Base-by-base conservation (phyloP, 2,329 filamentous ascomycete species). In the Fusarium falciforme region DNA sequence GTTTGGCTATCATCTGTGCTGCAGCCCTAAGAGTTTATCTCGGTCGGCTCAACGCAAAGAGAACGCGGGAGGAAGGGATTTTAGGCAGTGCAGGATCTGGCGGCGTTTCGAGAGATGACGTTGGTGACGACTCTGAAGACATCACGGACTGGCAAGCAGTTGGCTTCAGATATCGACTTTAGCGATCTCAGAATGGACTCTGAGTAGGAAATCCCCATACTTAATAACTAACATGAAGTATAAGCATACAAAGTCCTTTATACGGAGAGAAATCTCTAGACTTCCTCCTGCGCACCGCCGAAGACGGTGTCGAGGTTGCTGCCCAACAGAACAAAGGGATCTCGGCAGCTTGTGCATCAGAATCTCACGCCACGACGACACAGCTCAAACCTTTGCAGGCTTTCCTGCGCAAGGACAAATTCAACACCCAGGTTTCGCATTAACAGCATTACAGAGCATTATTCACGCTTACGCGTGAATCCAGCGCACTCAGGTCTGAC, bases 141-240 rank as follows among this genome's bases (percentile, higher is more conserved):
- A 79, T 88, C 3, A 91, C 90, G 2, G 90, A 92, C 75, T 90
- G 88, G 87, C 85, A 90, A 40, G 89, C 85, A 1, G 78, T 85
- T 20, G 90, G 89, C 0, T 92, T 91, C 70, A 85, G 89, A 47
- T 92, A 92, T 79, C 85, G 89, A 31, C 76, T 88, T 29, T 88
- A 76, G 65, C 4, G 20, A 20, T 6, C 42, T 25, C n/a, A 25
- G 20, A 22, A 25, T 44, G 42, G 12, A 20, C 20, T 16, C 20
- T 22, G 4, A 16, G 20, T 14, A 9, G 6, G 4, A 22, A 25
- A 47, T 4, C 12, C 11, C 20, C 5, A 14, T 12, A 4, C 22
- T 22, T 16, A 44, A 22, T 14, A 6, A 14, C 6, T 8, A 44
- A 16, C 12, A 14, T 44, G 6, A 20, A 44, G 5, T 22, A 6